phyloP scores from a whole-genome alignment of 306 rosid genomes.

The Acacia confusa region DNA sequence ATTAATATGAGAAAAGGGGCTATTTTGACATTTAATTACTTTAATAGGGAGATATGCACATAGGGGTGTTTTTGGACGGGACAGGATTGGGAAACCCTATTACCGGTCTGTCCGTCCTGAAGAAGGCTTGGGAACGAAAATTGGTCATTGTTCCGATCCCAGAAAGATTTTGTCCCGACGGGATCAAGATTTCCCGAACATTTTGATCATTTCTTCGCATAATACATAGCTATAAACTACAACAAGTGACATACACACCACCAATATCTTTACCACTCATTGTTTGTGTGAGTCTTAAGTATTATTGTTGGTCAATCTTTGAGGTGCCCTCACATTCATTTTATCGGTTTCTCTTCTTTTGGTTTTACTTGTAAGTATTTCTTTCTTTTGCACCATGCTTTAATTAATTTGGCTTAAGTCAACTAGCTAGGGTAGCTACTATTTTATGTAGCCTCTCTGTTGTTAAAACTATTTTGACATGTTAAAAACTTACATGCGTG shows the following conservation, averaged over 20 bases:
- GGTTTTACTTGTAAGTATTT: slow-evolving; percentile 13
- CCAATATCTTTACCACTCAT: neutral
- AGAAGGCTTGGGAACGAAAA: too few relatives aligned
- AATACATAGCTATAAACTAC: neutral
- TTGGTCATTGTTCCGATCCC: too few relatives aligned
- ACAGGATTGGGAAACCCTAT: too few relatives aligned
- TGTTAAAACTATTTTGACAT: neutral
- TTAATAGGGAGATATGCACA: neutral
- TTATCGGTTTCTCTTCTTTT: neutral
- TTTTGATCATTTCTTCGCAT: neutral
- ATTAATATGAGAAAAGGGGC: neutral
- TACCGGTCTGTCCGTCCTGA: too few relatives aligned
- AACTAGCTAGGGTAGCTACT: slow-evolving; percentile 3
- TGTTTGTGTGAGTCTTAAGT: neutral
- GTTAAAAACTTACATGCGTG: neutral
- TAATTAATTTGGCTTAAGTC: slow-evolving; percentile 26
- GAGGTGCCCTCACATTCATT: slow-evolving; percentile 4
- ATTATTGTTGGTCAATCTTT: slow-evolving; percentile 9
- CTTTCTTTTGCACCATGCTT: neutral
- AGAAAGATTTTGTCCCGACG: too few relatives aligned
- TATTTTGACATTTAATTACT: too few relatives aligned
- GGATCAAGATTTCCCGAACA: too few relatives aligned
- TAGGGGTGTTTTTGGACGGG: too few relatives aligned
- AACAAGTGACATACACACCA: neutral
- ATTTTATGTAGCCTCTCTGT: neutral